phyloP scores from a whole-genome alignment of 345 rosid genomes.

The Arabidopsis arenosa region DNA sequence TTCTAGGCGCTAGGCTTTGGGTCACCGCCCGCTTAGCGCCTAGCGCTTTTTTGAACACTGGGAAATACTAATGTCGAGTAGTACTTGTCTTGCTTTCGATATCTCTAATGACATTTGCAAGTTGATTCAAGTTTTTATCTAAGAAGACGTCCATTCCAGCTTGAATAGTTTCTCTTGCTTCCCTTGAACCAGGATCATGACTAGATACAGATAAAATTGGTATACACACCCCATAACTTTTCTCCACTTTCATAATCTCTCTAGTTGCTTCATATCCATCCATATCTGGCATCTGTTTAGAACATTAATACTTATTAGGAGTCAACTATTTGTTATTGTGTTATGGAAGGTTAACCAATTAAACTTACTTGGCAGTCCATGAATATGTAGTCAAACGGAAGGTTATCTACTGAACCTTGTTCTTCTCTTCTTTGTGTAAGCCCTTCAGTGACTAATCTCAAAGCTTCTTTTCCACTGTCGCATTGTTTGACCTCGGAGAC shows the following conservation, averaged over 20 bases:
- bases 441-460: conserved; percentile 46
- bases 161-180: conserved; percentile 42
- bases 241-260: conserved; percentile 64
- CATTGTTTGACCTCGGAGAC: conserved; percentile 55
- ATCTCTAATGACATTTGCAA: conserved; percentile 41
- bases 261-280: conserved; percentile 72
- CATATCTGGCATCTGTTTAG: conserved; percentile 72
- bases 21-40: too few species aligned
- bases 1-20: too few species aligned
- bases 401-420: conserved; percentile 25
- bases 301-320: neutral
- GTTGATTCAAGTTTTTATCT: conserved; percentile 44
- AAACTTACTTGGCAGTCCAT: conserved; percentile 86
- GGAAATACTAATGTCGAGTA: too few species aligned
- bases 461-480: conserved; percentile 63
- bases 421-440: conserved; percentile 30
- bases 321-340: neutral
- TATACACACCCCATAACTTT: conserved; percentile 48
- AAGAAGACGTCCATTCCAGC: conserved; percentile 76
- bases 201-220: conserved; percentile 83
- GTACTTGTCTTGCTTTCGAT: conserved; percentile 24
- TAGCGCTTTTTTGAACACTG: too few species aligned
- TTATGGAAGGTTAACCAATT: neutral
- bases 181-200: conserved; percentile 45
- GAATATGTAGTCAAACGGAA: conserved; percentile 68